These are phyloP conservation scores for Hibiscus tridactylites DNA, from an alignment of 345 rosid genomes.

Conservation along the genomic window DNA sequence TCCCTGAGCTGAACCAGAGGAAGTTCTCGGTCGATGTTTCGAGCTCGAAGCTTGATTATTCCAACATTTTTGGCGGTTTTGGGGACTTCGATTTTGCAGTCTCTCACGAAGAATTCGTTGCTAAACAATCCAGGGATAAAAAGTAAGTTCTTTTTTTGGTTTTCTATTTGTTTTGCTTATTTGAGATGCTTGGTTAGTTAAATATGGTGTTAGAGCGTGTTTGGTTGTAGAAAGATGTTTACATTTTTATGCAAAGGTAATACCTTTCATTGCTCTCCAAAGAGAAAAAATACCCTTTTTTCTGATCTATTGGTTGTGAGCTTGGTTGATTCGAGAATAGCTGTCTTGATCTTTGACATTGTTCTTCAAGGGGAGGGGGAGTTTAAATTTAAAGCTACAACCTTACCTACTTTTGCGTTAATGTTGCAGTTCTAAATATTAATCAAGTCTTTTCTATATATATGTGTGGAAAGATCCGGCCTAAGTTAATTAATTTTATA, in stretches of 20 bases:
- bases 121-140: slow-evolving; percentile 30
- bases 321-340: neutral
- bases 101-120: slow-evolving; percentile 47
- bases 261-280: neutral
- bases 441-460: neutral
- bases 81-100: slow-evolving; percentile 40
- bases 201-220: neutral
- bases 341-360: neutral
- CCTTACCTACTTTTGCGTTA: too few relatives aligned
- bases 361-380: neutral
- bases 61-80: slow-evolving; percentile 64
- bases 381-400: neutral
- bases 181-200: neutral
- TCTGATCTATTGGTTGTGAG: neutral
- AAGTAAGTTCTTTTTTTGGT: neutral
- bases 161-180: neutral
- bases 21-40: slow-evolving; percentile 42
- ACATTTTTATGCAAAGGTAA: neutral
- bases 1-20: slow-evolving; percentile 54
- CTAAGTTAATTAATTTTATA: slow-evolving; percentile 12
- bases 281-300: neutral
- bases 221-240: neutral
- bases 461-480: neutral
- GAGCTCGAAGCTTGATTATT: slow-evolving; percentile 63
- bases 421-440: neutral